Evolutionary conservation across 106 monocot genomes (phyloP).

Genomic region (Cymbidium sinense): DNA sequence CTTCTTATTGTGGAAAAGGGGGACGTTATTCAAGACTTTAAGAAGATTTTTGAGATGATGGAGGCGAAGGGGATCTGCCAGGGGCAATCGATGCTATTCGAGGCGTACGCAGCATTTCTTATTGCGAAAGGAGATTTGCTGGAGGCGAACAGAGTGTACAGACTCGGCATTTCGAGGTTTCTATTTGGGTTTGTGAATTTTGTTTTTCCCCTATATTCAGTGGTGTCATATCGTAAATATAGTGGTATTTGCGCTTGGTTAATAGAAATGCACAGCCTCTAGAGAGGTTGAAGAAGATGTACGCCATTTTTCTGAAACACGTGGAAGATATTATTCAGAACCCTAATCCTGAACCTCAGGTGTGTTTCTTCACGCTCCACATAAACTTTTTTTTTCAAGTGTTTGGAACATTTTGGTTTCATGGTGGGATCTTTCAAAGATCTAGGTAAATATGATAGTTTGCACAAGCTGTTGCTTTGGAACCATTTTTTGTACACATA

Average conservation of each 20-base stretch:
- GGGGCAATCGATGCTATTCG: slow-evolving; percentile 53
- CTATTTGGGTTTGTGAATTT: neutral
- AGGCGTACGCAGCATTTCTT: slow-evolving; percentile 53
- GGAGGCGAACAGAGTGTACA: slow-evolving; percentile 46
- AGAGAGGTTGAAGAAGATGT: slow-evolving; percentile 51
- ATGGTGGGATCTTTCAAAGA: too few species aligned
- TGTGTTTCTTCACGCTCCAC: slow-evolving; percentile 3
- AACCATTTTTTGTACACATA: too few species aligned
- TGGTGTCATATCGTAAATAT: neutral
- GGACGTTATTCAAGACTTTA: slow-evolving; percentile 54
- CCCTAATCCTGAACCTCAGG: slow-evolving; percentile 24
- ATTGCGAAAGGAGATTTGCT: slow-evolving; percentile 34
- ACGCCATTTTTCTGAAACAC: slow-evolving; percentile 44
- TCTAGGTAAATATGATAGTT: too few species aligned
- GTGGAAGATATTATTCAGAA: slow-evolving; percentile 15
- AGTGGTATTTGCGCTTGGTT: neutral
- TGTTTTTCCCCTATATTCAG: neutral
- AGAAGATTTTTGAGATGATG: slow-evolving; percentile 48
- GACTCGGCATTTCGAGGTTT: slow-evolving; percentile 75
- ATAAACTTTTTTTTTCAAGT: neutral
- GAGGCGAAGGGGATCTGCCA: slow-evolving; percentile 58
- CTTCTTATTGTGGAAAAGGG: slow-evolving; percentile 38
- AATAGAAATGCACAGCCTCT: slow-evolving; percentile 69
- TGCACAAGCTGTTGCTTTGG: too few species aligned
- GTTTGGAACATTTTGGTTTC: too few species aligned